Evolutionary conservation across 2,329 filamentous ascomycete species (phyloP), one percentile per base, ranked within the genome.

Genomic region (Lachnellula subtilissima): DNA sequence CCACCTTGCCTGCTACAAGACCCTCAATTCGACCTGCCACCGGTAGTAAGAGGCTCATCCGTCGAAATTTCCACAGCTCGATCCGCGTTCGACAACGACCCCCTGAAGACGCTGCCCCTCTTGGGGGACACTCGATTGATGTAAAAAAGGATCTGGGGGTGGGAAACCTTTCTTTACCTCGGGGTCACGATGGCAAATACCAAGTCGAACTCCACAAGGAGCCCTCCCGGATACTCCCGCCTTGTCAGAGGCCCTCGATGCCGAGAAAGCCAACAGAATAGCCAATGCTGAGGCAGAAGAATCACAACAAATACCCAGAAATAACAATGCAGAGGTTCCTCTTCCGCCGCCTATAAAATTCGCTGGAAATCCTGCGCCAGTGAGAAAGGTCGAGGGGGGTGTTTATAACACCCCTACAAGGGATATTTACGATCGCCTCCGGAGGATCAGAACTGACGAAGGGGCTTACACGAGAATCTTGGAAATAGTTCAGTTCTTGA

Each of bases 401-500:
- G 28, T 9, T 32, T 32, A 32, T 32, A 32, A 8, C 1, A 2
- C 28, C 28, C 3, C 28, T 22, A 22, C 19, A 5, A n/a, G 5
- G 4, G n/a, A 45, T 1, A 17, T 84, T 14, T 78, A 83, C 60
- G 75, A 77, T n/a, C 68, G 73, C 3, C 66, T 86, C 14, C 75
- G 75, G 15, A 66, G 70, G 42, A 59, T 76, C 2, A 67, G 72
- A 51, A 67, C 71, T 4, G 62, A 65, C n/a, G 65, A 72, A 48
- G 73, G 71, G 0, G 65, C 73, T 8, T 76, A 74, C 53, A 49
- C 66, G 12, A 63, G 71, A 35, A 73, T 78, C 11, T 67, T 73
- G 2, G 69, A 70, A 1, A 60, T 87, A 7, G 80, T 87, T 14
- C 76, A 79, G 48, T 79, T 83, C 56, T 73, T 92, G 32, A 70